These are phyloP conservation scores for Aschersonia sp. DNA, from an alignment of 2,329 filamentous ascomycete genomes.

Conservation along the genomic window DNA sequence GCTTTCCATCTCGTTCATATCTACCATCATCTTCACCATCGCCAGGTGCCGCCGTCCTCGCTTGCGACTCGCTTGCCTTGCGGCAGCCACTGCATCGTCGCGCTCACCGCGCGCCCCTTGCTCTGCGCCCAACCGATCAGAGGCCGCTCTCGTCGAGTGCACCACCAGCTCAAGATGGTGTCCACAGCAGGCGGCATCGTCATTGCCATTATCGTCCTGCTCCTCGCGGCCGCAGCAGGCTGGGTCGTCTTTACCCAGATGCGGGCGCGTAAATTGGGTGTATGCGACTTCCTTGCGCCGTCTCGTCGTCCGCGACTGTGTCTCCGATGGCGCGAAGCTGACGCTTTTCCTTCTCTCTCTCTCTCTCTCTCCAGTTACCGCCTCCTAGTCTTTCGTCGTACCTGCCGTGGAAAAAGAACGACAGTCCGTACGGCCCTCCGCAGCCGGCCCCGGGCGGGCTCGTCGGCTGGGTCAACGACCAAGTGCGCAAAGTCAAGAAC, in stretches of 20 bases:
- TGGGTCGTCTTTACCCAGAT: constrained; percentile 62
- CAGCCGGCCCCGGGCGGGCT: constrained; percentile 47
- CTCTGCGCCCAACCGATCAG: too few relatives aligned
- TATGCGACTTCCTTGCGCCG: constrained; percentile 21
- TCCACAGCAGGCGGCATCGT: constrained; percentile 53
- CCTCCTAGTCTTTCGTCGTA: constrained; percentile 53
- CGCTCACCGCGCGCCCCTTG: too few relatives aligned
- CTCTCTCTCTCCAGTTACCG: constrained; percentile 37
- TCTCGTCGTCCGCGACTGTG: background rate
- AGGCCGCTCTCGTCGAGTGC: too few relatives aligned
- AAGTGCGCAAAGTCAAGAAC: constrained; percentile 48
- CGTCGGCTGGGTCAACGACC: constrained; percentile 58
- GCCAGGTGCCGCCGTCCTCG: too few relatives aligned
- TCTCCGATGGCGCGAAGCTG: too few relatives aligned
- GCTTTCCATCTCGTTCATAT: too few relatives aligned
- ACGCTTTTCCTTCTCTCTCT: background rate
- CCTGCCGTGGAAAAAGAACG: constrained; percentile 51
- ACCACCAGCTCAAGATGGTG: constrained; percentile 27
- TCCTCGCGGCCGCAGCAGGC: constrained; percentile 39
- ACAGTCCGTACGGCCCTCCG: constrained; percentile 33
- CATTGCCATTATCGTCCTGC: constrained; percentile 54
- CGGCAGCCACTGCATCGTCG: too few relatives aligned
- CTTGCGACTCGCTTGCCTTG: too few relatives aligned
- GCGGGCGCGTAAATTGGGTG: constrained; percentile 58
- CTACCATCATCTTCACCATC: too few relatives aligned